Conservation (phyloP, 164 flowering plant genomes). For the Malania oleifera region DNA sequence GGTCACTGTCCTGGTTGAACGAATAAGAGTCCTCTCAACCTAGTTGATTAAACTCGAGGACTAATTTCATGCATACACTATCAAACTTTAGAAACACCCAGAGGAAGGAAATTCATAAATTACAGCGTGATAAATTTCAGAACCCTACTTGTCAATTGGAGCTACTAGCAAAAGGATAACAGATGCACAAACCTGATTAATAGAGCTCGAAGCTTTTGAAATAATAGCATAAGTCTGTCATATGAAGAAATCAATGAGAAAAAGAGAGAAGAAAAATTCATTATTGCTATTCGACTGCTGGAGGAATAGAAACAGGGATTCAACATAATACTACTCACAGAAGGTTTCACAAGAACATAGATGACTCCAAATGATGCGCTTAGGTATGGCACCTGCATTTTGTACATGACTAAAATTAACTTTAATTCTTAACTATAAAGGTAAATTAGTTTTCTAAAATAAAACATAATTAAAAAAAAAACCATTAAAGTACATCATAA, state of each 20-base stretch:
- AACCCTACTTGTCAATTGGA: too few relatives aligned
- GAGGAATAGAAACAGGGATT: not conserved
- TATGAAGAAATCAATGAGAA: not conserved
- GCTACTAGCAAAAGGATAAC: not conserved
- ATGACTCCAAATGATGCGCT: slow-evolving; percentile 82
- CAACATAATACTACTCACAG: slow-evolving; percentile 43
- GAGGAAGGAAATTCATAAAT: too few relatives aligned
- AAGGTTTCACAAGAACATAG: slow-evolving; percentile 70
- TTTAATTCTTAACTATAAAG: too few relatives aligned
- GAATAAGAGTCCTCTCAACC: too few relatives aligned
- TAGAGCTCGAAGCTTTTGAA: slow-evolving; percentile 63
- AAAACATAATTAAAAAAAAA: not conserved
- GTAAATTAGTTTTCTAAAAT: too few relatives aligned
- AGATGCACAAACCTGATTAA: slow-evolving; percentile 52
- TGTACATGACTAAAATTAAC: not conserved
- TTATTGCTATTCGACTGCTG: not conserved
- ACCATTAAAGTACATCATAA: not conserved
- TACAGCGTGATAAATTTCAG: too few relatives aligned
- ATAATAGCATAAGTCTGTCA: slow-evolving; percentile 77
- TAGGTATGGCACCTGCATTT: slow-evolving; percentile 74
- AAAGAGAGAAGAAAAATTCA: slow-evolving; percentile 4
- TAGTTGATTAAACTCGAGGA: too few relatives aligned
- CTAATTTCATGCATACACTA: too few relatives aligned
- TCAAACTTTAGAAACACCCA: too few relatives aligned
- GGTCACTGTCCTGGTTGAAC: too few relatives aligned